phyloP scores from a whole-genome alignment of 2,329 filamentous ascomycete genomes.

The Botrytis deweyae region DNA sequence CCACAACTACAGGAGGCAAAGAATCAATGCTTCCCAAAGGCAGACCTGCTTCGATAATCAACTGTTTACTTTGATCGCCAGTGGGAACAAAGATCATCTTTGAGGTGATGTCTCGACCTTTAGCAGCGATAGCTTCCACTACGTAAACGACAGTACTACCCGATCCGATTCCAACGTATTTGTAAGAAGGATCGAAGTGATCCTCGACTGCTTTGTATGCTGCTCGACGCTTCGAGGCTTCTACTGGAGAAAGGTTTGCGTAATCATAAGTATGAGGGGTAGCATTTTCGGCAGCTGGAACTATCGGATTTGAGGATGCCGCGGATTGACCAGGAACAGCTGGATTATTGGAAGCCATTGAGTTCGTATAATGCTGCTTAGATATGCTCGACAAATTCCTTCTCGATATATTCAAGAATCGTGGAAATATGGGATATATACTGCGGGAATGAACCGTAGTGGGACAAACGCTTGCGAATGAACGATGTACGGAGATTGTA shows the following conservation, averaged over 20 bases:
- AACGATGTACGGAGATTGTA: background rate
- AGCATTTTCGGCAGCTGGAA: constrained; percentile 25
- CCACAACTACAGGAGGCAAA: constrained; percentile 36
- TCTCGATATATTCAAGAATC: background rate
- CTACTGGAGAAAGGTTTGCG: constrained; percentile 48
- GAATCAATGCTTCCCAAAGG: constrained; percentile 56
- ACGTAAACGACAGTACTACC: constrained; percentile 82
- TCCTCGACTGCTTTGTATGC: constrained; percentile 72
- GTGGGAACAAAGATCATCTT: constrained; percentile 82
- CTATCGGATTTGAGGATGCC: constrained; percentile 25
- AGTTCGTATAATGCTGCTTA: background rate
- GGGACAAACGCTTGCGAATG: background rate
- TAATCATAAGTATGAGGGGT: constrained; percentile 22
- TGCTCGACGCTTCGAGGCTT: constrained; percentile 72
- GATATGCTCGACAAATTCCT: background rate
- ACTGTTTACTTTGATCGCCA: constrained; percentile 80
- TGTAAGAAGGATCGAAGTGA: constrained; percentile 63
- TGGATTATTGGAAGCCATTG: constrained; percentile 17
- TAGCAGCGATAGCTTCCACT: constrained; percentile 72
- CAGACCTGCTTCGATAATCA: constrained; percentile 79
- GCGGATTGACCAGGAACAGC: constrained; percentile 24
- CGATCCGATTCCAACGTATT: constrained; percentile 75
- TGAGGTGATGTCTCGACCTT: constrained; percentile 53
- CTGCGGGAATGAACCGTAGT: background rate
- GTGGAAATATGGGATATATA: background rate